phyloP scores from a whole-genome alignment of 2,329 filamentous ascomycete species.

The Pseudocercospora fuligena region DNA sequence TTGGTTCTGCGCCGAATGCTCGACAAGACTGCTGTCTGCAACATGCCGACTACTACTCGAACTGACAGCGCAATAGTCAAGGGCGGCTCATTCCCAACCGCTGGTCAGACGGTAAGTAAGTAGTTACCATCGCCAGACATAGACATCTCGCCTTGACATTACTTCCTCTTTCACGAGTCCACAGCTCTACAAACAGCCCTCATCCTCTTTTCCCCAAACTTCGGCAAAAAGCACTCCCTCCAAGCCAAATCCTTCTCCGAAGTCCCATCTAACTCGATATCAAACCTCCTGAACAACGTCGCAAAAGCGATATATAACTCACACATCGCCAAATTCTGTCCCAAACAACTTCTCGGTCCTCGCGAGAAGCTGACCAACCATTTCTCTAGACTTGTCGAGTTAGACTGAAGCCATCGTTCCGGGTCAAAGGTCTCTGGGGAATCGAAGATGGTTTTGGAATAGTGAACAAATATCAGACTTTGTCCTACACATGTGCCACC shows the following conservation, averaged over 20 bases:
- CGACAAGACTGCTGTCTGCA: no score
- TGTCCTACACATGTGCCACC: constrained; percentile 52
- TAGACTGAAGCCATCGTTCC: constrained; percentile 51
- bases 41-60: no score
- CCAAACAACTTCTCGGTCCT: constrained; percentile 24
- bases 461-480: constrained; percentile 58
- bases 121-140: no score
- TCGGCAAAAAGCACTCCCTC: constrained; percentile 27
- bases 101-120: no score
- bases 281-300: constrained; percentile 21
- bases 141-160: neutral
- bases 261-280: constrained; percentile 21
- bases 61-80: no score
- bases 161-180: neutral
- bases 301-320: constrained; percentile 26
- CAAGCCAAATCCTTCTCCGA: constrained; percentile 18
- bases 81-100: no score
- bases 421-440: constrained; percentile 54
- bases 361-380: constrained; percentile 24
- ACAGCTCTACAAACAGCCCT: constrained; percentile 19
- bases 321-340: constrained; percentile 23
- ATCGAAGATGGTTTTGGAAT: constrained; percentile 54
- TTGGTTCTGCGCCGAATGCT: no score
- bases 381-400: constrained; percentile 16
- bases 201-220: constrained; percentile 22